A percentile compares a stretch with the other conserved stretches of the same genome.
Conservation (phyloP, 345 rosid species). For the Linum tenue region DNA sequence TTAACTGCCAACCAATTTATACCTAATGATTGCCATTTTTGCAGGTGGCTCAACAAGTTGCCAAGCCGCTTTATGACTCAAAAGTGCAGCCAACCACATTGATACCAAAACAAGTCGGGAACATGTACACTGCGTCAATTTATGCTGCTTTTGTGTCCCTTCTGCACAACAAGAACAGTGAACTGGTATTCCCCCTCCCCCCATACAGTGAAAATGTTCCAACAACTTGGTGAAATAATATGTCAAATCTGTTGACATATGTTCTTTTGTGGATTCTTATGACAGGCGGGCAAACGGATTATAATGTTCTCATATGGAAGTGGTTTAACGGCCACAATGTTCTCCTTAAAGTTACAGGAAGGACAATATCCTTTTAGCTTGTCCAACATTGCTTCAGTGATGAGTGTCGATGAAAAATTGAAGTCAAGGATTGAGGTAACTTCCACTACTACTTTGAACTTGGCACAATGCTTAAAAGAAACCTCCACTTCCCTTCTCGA, state of each 20-base stretch:
- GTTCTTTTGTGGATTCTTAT: neutral
- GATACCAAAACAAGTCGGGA: conserved; percentile 94
- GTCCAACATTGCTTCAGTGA: conserved; percentile 62
- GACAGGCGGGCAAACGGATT: conserved; percentile 71
- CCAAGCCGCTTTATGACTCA: conserved; percentile 72
- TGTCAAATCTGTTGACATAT: too few species aligned
- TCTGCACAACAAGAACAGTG: conserved; percentile 59
- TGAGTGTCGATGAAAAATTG: conserved; percentile 66
- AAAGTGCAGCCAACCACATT: conserved; percentile 87
- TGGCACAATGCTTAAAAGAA: too few species aligned
- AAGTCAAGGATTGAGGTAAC: conserved; percentile 88
- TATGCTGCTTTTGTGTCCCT: conserved; percentile 95
- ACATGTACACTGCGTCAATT: conserved; percentile 97
- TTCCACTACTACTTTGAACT: neutral
- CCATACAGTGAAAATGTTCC: neutral
- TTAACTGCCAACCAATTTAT: too few species aligned
- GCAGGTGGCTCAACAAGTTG: conserved; percentile 81
- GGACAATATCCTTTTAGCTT: conserved; percentile 67
- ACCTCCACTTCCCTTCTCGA: too few species aligned
- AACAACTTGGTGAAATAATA: neutral
- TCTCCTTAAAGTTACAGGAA: conserved; percentile 57
- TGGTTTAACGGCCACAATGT: conserved; percentile 86
- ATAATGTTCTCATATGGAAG: conserved; percentile 94
- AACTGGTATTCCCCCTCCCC: conserved; percentile 48
- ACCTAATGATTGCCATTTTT: conserved; percentile 6